These are phyloP conservation scores for Zygosaccharomyces sapae DNA, from an alignment of 1,139 yeast genomes.

Conservation along the genomic window DNA sequence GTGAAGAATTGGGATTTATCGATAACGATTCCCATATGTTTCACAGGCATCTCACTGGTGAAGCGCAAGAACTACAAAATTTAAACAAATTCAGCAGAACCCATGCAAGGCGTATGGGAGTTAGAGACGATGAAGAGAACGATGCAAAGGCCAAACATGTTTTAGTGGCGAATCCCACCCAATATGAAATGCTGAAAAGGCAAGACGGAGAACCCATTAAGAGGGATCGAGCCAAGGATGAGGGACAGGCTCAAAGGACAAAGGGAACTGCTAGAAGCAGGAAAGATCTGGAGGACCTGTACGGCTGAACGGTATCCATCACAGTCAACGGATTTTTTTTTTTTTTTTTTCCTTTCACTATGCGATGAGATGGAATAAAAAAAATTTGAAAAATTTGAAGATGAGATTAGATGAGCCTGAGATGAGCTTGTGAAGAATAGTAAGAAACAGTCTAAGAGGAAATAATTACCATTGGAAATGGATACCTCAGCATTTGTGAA, in stretches of 20 bases:
- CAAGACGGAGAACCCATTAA: conserved; percentile 5
- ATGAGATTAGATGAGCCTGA: conserved; percentile 5
- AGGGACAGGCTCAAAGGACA: conserved; percentile 21
- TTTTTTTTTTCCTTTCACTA: not conserved
- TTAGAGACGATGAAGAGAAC: conserved; percentile 28
- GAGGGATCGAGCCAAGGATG: conserved; percentile 7
- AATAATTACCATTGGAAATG: conserved; percentile 14
- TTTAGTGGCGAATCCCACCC: conserved; percentile 37
- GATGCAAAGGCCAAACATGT: conserved; percentile 30
- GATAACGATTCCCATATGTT: conserved; percentile 36
- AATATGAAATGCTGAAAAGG: conserved; percentile 27
- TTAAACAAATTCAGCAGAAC: conserved; percentile 27
- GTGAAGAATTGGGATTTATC: conserved; percentile 29
- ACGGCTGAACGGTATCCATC: conserved; percentile 18
- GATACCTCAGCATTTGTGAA: conserved; percentile 57
- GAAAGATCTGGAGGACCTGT: conserved; percentile 21
- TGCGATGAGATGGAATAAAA: conserved; percentile 4
- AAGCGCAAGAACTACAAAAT: conserved; percentile 31
- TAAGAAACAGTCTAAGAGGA: not conserved
- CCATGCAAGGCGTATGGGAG: conserved; percentile 26
- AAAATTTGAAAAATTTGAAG: conserved; percentile 4
- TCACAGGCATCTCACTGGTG: conserved; percentile 35
- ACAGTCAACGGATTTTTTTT: conserved; percentile 5
- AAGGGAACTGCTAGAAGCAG: conserved; percentile 25
- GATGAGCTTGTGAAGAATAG: not conserved